These are phyloP conservation scores for Cystobasidium onofrii DNA, from an alignment of 768 basidiomycete species.

Conservation along the genomic window DNA sequence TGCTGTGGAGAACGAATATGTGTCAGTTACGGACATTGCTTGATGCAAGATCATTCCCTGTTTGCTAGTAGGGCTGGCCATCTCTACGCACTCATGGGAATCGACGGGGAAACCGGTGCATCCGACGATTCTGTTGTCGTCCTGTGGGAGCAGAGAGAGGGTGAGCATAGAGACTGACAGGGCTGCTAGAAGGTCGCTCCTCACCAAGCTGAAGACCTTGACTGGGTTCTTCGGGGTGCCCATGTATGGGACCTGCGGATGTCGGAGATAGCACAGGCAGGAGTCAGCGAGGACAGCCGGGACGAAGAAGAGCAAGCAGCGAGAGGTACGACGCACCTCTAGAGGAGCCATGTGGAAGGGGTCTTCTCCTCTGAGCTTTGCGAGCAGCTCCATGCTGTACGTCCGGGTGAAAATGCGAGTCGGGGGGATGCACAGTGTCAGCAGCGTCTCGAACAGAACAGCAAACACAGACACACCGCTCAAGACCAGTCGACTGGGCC, in stretches of 20 bases:
- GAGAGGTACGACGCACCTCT: neutral
- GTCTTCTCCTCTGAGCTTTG: slow-evolving; percentile 68
- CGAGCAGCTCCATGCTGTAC: slow-evolving; percentile 70
- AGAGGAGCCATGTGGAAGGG: slow-evolving; percentile 31
- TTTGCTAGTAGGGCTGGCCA: too few species aligned
- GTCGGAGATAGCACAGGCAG: neutral
- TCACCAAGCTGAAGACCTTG: neutral
- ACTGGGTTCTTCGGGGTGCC: slow-evolving; percentile 14
- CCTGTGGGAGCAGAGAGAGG: neutral
- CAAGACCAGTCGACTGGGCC: slow-evolving; percentile 89
- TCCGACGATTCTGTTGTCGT: slow-evolving; percentile 64
- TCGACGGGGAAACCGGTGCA: slow-evolving; percentile 93
- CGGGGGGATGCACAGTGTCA: neutral
- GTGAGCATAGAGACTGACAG: neutral
- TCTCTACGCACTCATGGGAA: slow-evolving; percentile 61
- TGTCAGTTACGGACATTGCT: too few species aligned
- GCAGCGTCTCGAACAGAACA: neutral
- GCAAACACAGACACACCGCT: slow-evolving; percentile 47
- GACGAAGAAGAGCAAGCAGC: neutral
- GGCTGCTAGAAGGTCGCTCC: neutral
- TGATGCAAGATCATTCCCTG: too few species aligned
- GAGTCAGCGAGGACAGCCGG: too few species aligned
- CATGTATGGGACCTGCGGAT: neutral
- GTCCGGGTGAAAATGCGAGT: neutral
- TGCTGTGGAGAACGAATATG: neutral